Evolutionary conservation across 2,329 filamentous ascomycete species (phyloP).

Genomic region (Epichloe brachyelytri): DNA sequence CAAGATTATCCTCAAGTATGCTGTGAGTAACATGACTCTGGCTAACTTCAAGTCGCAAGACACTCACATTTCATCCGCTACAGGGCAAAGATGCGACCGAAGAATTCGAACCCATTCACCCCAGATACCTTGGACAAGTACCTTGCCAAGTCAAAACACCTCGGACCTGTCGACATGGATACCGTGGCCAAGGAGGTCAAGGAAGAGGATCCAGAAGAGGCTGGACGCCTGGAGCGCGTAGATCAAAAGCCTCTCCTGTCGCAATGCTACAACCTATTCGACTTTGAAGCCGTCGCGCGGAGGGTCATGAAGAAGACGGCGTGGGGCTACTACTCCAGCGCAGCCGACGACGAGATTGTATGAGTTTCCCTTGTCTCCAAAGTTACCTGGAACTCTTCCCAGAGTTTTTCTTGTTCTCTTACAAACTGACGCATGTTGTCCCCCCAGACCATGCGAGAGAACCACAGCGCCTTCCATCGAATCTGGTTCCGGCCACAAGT

Average conservation of each 20-base stretch:
- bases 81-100: constrained; percentile 83
- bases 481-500: constrained; percentile 91
- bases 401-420: no score
- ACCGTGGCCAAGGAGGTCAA: constrained; percentile 63
- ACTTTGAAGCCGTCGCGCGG: constrained; percentile 89
- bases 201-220: constrained; percentile 47
- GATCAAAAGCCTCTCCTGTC: constrained; percentile 64
- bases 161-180: constrained; percentile 79
- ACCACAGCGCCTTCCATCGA: constrained; percentile 90
- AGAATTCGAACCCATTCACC: constrained; percentile 79
- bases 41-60: neutral
- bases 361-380: constrained; percentile 4
- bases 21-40: constrained; percentile 29
- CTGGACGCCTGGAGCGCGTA: constrained; percentile 59
- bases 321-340: constrained; percentile 96
- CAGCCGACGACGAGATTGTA: constrained; percentile 44
- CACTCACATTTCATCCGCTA: no score
- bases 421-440: no score
- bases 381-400: no score
- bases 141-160: constrained; percentile 71
- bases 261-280: constrained; percentile 86
- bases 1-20: constrained; percentile 94
- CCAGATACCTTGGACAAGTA: constrained; percentile 81
- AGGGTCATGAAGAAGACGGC: constrained; percentile 90
- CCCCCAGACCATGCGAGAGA: constrained; percentile 78